Percentiles rank a stretch among this genome's conserved stretches.
phyloP scores from a whole-genome alignment of 108 stramenopile species.

The Skeletonema costatum region DNA sequence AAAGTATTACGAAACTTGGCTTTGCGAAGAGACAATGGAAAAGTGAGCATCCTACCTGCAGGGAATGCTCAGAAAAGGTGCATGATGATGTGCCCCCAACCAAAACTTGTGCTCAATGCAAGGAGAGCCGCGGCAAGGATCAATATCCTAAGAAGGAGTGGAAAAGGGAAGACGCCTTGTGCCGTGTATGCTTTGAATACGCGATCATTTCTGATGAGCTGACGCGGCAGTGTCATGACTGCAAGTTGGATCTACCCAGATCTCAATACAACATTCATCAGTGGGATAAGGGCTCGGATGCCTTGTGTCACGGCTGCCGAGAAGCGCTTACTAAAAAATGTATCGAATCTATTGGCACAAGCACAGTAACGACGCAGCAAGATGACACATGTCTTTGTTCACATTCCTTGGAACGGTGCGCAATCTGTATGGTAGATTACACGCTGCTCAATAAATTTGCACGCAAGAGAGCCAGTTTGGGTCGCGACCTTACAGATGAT shows the following conservation, averaged over 20 bases:
- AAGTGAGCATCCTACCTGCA: not conserved
- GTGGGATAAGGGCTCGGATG: constrained; percentile 4
- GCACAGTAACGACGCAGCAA: not conserved
- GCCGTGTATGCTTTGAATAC: constrained; percentile 4
- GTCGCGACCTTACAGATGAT: constrained; percentile 8
- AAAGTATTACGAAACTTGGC: not conserved
- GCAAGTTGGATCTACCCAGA: constrained; percentile 3
- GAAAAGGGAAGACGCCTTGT: constrained; percentile 5
- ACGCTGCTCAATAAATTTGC: constrained; percentile 11
- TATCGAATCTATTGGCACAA: not conserved
- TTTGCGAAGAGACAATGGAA: not conserved
- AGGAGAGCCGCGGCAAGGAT: not conserved
- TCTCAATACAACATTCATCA: constrained; percentile 6
- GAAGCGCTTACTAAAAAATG: not conserved
- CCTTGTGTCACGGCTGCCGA: constrained; percentile 10
- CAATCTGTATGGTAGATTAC: constrained; percentile 11
- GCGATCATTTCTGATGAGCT: constrained; percentile 8
- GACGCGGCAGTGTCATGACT: not conserved
- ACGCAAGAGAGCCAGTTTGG: constrained; percentile 6
- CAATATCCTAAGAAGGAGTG: constrained; percentile 9
- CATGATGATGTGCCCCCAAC: not conserved
- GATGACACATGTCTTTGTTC: constrained; percentile 2
- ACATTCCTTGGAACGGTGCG: constrained; percentile 19
- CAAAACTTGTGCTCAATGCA: constrained; percentile 5
- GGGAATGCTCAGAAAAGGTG: not conserved